Conservation (phyloP, 163 green algal species). For the Prototheca wickerhamii region DNA sequence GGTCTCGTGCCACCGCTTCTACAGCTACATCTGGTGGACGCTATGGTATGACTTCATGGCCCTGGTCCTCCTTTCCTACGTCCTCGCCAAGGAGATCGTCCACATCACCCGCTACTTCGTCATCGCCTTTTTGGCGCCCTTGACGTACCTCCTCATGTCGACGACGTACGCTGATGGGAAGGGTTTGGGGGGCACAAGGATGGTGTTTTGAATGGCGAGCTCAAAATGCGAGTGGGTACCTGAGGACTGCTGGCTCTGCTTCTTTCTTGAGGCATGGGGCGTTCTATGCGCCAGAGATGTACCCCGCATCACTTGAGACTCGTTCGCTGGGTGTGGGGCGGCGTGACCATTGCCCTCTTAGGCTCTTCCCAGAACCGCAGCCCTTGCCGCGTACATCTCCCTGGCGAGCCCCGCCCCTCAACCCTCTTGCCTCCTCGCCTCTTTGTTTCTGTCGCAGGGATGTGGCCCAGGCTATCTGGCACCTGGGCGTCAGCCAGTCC, state of each 20-base stretch:
- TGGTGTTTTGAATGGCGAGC: too few species aligned
- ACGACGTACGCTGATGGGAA: conserved; percentile 3
- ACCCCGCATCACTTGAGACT: too few species aligned
- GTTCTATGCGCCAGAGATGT: too few species aligned
- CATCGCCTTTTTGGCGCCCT: conserved; percentile 6
- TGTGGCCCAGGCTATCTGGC: neutral
- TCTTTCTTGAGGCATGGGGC: too few species aligned
- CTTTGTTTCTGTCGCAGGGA: neutral
- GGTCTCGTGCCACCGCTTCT: conserved; percentile 10
- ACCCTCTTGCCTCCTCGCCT: conserved; percentile 1
- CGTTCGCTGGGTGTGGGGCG: too few species aligned
- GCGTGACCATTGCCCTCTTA: too few species aligned
- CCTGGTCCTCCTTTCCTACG: neutral
- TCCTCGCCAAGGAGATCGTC: conserved; percentile 2
- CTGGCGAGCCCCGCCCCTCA: too few species aligned
- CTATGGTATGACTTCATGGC: conserved; percentile 6
- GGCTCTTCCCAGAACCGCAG: too few species aligned
- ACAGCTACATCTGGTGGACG: conserved; percentile 6
- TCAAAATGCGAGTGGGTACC: too few species aligned
- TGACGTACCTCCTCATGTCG: conserved; percentile 15
- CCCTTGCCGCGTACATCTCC: too few species aligned
- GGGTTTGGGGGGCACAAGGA: too few species aligned
- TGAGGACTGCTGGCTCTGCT: too few species aligned
- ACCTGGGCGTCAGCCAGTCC: neutral
- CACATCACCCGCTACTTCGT: conserved; percentile 10